phyloP scores from a whole-genome alignment of 495 filamentous ascomycete species.

The Penicillium herquei region DNA sequence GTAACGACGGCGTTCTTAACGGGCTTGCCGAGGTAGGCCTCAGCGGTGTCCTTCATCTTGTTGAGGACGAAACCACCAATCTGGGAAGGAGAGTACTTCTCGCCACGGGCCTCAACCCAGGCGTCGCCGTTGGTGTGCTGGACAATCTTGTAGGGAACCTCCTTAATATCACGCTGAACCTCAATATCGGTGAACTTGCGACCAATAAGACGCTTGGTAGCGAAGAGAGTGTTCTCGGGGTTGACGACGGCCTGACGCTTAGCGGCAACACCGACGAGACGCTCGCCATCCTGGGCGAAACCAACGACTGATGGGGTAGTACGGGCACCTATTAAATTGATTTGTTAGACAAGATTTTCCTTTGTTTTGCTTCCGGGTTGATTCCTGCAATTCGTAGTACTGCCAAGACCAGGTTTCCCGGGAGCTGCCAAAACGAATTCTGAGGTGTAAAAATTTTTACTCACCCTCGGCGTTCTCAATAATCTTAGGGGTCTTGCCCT shows the following conservation, averaged over 20 bases:
- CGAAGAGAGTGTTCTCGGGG: constrained; percentile 98
- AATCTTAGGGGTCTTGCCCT: constrained; percentile 91
- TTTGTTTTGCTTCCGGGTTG: not conserved
- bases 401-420: not conserved
- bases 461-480: constrained; percentile 96
- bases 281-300: constrained; percentile 96
- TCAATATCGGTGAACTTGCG: constrained; percentile 96
- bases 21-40: constrained; percentile 82
- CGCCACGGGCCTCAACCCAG: constrained; percentile 92
- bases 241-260: constrained; percentile 99
- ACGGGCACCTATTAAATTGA: constrained; percentile 64
- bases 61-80: constrained; percentile 95
- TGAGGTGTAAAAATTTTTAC: constrained; percentile 30
- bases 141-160: constrained; percentile 99
- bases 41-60: constrained; percentile 99
- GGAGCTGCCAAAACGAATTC: constrained; percentile 10
- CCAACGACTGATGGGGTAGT: constrained; percentile 97
- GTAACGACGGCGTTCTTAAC: constrained; percentile 96
- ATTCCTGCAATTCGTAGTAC: not conserved
- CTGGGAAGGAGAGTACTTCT: constrained; percentile 98
- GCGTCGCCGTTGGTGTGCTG: constrained; percentile 98
- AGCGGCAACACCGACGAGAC: constrained; percentile 94
- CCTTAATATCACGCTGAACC: constrained; percentile 96
- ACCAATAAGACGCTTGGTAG: constrained; percentile 98
- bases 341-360: constrained; percentile 14